Base-by-base conservation (phyloP, 139 green algal species). In the Tetraselmis chui region DNA sequence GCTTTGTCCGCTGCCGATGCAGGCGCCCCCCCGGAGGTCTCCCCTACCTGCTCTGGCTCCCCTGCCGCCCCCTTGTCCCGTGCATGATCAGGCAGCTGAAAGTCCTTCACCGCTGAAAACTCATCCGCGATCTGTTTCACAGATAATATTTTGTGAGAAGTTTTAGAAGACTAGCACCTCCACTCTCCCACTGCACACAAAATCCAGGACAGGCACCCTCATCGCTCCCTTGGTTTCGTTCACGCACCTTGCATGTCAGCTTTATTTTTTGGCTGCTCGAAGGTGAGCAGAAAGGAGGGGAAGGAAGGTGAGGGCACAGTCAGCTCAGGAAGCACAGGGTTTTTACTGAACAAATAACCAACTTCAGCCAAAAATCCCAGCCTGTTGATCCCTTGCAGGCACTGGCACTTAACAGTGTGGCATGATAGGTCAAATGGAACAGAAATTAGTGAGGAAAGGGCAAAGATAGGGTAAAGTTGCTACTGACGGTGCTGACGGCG, bases 231-330 rank as follows among this genome's bases (percentile, higher is more conserved):
- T 75, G 59, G 59, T 22, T 75, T 23, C 23, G 59, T 22, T 23
- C 23, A n/a, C 87, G 0, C 79, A 91, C 86, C 86, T 94, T 94
- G 83, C 88, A 92, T 0, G 89, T 79, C 22, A 95, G 85, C 82
- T 97, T 97, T 1, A 90, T 80, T 18, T 84, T 81, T 84, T 96
- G 92, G 2, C 90, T 95, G 89, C 2, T 77, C 26, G 74, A 28
- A 29, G 25, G 74, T n/a, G n/a, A n/a, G n/a, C n/a, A n/a, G n/a
- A n/a, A n/a, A n/a, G n/a, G n/a, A n/a, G n/a, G n/a, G n/a, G n/a
- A n/a, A n/a, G n/a, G 31, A 2, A 25, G 1, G 31, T 31, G 59
- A n/a, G 30, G 1, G 2, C 5, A 2, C 24, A 27, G 28, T 59
- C 0, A 31, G 18, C n/a, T n/a, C n/a, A n/a, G n/a, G n/a, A n/a